Conservation (phyloP, 768 basidiomycete genomes). For the Tricholoma bakamatsutake region DNA sequence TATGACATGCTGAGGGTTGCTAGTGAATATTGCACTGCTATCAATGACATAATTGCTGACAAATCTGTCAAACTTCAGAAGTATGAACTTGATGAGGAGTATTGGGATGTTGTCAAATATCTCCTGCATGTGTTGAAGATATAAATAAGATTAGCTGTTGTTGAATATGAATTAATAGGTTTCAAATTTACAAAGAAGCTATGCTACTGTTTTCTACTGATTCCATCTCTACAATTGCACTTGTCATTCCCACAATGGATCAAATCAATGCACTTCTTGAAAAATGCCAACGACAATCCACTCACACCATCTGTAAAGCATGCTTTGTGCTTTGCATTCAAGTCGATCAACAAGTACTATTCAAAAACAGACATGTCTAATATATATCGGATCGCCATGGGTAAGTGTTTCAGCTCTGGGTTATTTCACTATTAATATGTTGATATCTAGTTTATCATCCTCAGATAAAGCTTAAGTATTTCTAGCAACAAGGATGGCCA, state of each 20-base stretch:
- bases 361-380: slow-evolving; percentile 17
- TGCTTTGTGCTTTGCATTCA: slow-evolving; percentile 9
- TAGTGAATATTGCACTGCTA: slow-evolving; percentile 16
- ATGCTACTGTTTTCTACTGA: slow-evolving; percentile 23
- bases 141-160: not conserved
- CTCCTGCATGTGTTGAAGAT: slow-evolving; percentile 22
- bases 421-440: not conserved
- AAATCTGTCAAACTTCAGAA: slow-evolving; percentile 6
- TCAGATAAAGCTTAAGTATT: not conserved
- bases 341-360: slow-evolving; percentile 25
- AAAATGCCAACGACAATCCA: not conserved
- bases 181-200: slow-evolving; percentile 26
- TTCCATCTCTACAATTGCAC: slow-evolving; percentile 17
- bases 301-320: slow-evolving; percentile 14
- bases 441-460: not conserved
- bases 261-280: slow-evolving; percentile 18
- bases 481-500: not conserved
- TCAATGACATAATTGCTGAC: slow-evolving; percentile 18
- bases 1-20: slow-evolving; percentile 26
- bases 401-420: slow-evolving; percentile 11
- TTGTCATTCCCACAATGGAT: too few relatives aligned
- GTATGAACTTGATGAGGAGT: slow-evolving; percentile 12
- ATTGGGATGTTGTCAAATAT: slow-evolving; percentile 26
- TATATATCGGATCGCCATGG: slow-evolving; percentile 23
- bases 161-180: not conserved